Conservation (phyloP, 1,284 basidiomycete genomes). For the Cutaneotrichosporon curvatum region DNA sequence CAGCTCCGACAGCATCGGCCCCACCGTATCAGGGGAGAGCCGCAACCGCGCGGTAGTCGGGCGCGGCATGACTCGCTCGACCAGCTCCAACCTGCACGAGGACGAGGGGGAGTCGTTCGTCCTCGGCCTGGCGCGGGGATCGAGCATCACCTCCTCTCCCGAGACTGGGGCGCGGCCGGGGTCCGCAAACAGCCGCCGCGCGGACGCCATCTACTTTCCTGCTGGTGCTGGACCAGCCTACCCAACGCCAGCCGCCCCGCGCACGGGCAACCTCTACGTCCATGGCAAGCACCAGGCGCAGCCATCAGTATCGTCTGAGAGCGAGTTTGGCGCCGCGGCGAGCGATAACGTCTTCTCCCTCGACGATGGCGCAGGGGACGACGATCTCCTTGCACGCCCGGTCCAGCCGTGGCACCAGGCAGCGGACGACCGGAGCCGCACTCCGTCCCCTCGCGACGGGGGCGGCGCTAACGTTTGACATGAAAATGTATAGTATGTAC, state of each 20-base stretch:
- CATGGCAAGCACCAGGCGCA: conserved; percentile 8
- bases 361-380: conserved; percentile 13
- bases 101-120: neutral
- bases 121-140: neutral
- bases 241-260: neutral
- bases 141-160: neutral
- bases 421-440: conserved; percentile 7
- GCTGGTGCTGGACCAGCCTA: conserved; percentile 1
- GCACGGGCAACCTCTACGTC: conserved; percentile 6
- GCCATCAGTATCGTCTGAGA: conserved; percentile 16
- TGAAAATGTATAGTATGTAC: no score
- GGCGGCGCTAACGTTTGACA: no score
- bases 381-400: conserved; percentile 6
- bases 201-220: neutral
- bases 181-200: neutral
- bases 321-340: conserved; percentile 18
- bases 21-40: neutral
- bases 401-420: conserved; percentile 7
- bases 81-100: conserved; percentile 2
- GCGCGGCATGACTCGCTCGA: conserved; percentile 7
- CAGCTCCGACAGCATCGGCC: conserved; percentile 7
- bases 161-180: neutral
- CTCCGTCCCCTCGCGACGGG: conserved; percentile 10
- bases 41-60: conserved; percentile 8
- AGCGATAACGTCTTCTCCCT: conserved; percentile 22